Conservation (phyloP, 768 basidiomycete genomes). For the Cystobasidium ongulense region DNA sequence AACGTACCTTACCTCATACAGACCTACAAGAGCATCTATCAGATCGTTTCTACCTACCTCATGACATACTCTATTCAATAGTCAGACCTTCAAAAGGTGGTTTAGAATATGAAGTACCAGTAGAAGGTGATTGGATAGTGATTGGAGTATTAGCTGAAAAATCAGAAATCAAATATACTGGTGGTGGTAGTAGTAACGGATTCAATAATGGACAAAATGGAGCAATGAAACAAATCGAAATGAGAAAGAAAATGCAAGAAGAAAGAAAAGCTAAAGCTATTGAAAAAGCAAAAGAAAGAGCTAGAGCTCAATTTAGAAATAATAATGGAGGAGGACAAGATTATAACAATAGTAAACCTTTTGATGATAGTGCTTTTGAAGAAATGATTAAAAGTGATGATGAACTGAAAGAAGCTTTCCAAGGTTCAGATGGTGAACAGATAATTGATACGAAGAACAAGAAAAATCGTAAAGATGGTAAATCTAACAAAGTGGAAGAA, state of each 20-base stretch:
- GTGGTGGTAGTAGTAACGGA: slow-evolving; percentile 53
- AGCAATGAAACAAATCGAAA: slow-evolving; percentile 39
- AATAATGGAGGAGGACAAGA: slow-evolving; percentile 13
- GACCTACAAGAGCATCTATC: slow-evolving; percentile 70
- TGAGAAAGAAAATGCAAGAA: slow-evolving; percentile 43
- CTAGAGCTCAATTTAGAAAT: not conserved
- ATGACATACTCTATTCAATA: slow-evolving; percentile 78
- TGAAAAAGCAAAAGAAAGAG: not conserved
- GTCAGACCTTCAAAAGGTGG: slow-evolving; percentile 60
- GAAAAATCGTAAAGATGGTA: not conserved
- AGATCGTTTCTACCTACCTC: slow-evolving; percentile 78
- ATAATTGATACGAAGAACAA: not conserved
- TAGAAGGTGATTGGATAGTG: slow-evolving; percentile 87
- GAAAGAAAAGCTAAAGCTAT: slow-evolving; percentile 15
- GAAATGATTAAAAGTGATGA: slow-evolving; percentile 23
- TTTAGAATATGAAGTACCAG: slow-evolving; percentile 70
- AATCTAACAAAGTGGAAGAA: not conserved
- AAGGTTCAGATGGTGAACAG: slow-evolving; percentile 30
- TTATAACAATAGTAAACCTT: slow-evolving; percentile 13
- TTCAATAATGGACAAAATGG: slow-evolving; percentile 41
- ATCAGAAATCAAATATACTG: slow-evolving; percentile 59
- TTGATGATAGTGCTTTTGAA: not conserved
- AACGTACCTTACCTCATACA: slow-evolving; percentile 69
- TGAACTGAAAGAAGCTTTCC: slow-evolving; percentile 20
- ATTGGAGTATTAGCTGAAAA: slow-evolving; percentile 92